phyloP scores from a whole-genome alignment of 2,329 filamentous ascomycete species.

The Colletotrichum tropicale region DNA sequence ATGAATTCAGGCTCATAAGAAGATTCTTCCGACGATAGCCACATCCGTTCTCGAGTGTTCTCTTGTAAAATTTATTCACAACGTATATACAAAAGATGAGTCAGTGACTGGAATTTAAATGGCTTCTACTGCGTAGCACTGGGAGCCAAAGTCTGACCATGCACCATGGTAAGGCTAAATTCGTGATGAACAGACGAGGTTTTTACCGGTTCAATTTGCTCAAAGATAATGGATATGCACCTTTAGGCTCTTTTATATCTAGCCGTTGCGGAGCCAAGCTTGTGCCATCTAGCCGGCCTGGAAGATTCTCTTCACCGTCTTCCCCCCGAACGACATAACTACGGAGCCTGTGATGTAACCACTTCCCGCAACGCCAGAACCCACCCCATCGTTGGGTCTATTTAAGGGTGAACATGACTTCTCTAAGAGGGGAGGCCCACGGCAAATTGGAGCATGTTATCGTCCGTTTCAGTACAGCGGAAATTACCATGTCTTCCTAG shows the following conservation, averaged over 20 bases:
- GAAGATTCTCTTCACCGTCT: not conserved
- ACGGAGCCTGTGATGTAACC: not conserved
- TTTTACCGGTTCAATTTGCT: not conserved
- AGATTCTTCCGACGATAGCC: accelerated
- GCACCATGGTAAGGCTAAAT: not conserved
- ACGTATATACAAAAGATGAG: not conserved
- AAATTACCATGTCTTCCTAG: accelerated
- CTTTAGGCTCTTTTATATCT: not conserved
- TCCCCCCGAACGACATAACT: not conserved
- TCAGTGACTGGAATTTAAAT: not conserved
- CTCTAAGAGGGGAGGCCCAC: not conserved
- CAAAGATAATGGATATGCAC: not conserved
- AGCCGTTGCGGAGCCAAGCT: not conserved
- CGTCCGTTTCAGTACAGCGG: not conserved
- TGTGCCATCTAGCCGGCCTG: not conserved
- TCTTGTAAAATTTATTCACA: not conserved
- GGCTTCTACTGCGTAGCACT: accelerated
- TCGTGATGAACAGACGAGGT: not conserved
- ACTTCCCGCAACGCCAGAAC: not conserved
- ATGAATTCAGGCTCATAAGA: accelerated
- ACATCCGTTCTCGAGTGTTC: not conserved
- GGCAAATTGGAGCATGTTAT: not conserved
- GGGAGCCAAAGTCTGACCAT: not conserved
- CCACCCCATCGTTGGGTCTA: accelerated
- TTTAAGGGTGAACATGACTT: not conserved